Conservation (phyloP, 2,329 filamentous ascomycete genomes). For the Ophiostoma ulmi region DNA sequence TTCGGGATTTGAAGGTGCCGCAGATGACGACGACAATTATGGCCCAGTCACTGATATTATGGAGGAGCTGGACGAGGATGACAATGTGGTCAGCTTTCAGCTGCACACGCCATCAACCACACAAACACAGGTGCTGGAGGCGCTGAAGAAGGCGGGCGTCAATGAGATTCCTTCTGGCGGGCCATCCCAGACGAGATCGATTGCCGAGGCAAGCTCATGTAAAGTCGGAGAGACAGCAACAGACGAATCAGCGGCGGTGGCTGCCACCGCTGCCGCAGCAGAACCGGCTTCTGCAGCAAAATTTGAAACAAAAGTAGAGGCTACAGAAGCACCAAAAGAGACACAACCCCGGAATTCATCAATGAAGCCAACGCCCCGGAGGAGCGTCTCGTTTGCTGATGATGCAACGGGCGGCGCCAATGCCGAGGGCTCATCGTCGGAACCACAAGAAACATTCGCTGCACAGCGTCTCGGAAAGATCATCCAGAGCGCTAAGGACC, state of each 20-base stretch:
- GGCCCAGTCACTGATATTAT: conserved; percentile 84
- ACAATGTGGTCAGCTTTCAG: conserved; percentile 68
- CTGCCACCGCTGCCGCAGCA: too few relatives aligned
- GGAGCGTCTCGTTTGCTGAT: conserved; percentile 59
- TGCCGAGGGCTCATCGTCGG: conserved; percentile 23
- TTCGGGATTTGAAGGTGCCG: conserved; percentile 29
- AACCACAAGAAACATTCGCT: conserved; percentile 35
- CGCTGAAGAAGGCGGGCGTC: conserved; percentile 71
- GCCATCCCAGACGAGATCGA: not conserved
- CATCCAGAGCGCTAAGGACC: conserved; percentile 52
- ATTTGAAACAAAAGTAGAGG: not conserved
- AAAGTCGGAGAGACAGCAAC: not conserved
- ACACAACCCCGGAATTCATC: not conserved
- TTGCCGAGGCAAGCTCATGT: not conserved
- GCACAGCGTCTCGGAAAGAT: conserved; percentile 51
- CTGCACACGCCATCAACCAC: conserved; percentile 63
- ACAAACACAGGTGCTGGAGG: conserved; percentile 63
- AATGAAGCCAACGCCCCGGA: conserved; percentile 32
- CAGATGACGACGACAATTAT: conserved; percentile 54
- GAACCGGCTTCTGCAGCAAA: not conserved
- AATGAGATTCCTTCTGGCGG: conserved; percentile 32
- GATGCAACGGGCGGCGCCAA: conserved; percentile 50
- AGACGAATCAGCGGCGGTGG: too few relatives aligned
- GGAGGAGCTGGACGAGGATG: conserved; percentile 87
- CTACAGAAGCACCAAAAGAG: not conserved